These are phyloP conservation scores for Didymellaceae sp. DNA, from an alignment of 2,329 filamentous ascomycete species.

Conservation along the genomic window DNA sequence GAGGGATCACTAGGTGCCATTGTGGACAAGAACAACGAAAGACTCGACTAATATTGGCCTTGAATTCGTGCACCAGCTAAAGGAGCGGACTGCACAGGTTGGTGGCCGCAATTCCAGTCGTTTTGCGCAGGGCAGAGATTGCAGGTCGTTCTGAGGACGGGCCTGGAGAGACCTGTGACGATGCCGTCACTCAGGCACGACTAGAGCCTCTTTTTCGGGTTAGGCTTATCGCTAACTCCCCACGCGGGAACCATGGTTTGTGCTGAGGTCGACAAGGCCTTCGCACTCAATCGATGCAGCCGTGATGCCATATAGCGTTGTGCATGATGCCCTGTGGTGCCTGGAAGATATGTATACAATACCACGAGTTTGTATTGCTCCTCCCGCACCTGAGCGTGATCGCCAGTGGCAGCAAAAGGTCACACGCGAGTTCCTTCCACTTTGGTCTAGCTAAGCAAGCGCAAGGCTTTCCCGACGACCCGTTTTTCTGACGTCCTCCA, in stretches of 20 bases:
- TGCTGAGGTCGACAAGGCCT: background rate
- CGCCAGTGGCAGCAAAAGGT: background rate
- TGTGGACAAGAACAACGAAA: background rate
- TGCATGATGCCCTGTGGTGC: no score
- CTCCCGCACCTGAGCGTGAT: background rate
- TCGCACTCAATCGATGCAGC: background rate
- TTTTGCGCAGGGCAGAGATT: background rate
- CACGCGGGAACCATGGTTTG: constrained; percentile 13
- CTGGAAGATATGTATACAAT: no score
- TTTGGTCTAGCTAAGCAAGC: constrained; percentile 6
- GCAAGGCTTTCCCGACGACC: constrained; percentile 1
- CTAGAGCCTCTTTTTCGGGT: background rate
- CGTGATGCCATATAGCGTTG: no score
- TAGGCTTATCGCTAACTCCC: constrained; percentile 9
- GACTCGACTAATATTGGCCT: background rate
- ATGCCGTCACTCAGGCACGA: constrained; percentile 3
- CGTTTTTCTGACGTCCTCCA: background rate
- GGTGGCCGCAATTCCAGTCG: background rate
- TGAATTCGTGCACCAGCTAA: background rate
- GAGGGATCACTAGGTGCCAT: constrained; percentile 13
- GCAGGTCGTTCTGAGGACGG: constrained; percentile 6
- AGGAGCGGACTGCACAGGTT: background rate
- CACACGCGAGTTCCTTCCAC: constrained; percentile 20
- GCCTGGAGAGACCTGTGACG: constrained; percentile 6
- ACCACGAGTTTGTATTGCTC: background rate